A percentile compares a stretch with the other conserved stretches of the same genome.
These are phyloP conservation scores for Fusarium chlamydosporum DNA, from an alignment of 2,329 filamentous ascomycete genomes.

Conservation along the genomic window DNA sequence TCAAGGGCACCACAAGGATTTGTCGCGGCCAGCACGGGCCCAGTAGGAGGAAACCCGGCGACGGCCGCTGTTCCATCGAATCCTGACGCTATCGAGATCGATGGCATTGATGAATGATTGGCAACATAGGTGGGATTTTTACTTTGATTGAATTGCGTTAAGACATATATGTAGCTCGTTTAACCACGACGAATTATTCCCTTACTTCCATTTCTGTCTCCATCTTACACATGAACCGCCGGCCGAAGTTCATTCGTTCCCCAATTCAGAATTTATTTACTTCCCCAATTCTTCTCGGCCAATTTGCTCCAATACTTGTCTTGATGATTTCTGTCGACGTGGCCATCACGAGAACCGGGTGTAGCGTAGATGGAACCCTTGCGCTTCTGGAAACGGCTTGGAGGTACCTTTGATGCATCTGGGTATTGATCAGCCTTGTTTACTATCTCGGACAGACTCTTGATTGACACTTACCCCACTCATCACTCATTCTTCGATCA, in stretches of 20 bases:
- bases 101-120: slow-evolving; percentile 75
- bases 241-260: slow-evolving; percentile 2
- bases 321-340: slow-evolving; percentile 71
- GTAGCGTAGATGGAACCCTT: slow-evolving; percentile 78
- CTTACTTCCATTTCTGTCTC: slow-evolving; percentile 20
- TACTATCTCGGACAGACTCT: not conserved
- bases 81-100: slow-evolving; percentile 87
- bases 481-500: slow-evolving; percentile 59
- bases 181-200: slow-evolving; percentile 33
- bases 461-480: slow-evolving; percentile 61
- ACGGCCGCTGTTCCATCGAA: slow-evolving; percentile 71
- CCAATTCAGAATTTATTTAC: slow-evolving; percentile 51
- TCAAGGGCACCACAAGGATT: slow-evolving; percentile 91
- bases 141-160: slow-evolving; percentile 35
- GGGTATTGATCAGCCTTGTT: not conserved
- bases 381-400: slow-evolving; percentile 77
- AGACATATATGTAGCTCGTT: slow-evolving; percentile 43
- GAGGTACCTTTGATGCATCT: slow-evolving; percentile 77
- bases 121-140: slow-evolving; percentile 22
- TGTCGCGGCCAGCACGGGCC: slow-evolving; percentile 84
- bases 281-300: slow-evolving; percentile 63
- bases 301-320: slow-evolving; percentile 73
- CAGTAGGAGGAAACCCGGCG: slow-evolving; percentile 66
- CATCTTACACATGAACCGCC: slow-evolving; percentile 29
- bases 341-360: slow-evolving; percentile 73